Evolutionary conservation across 768 basidiomycete species (phyloP), one percentile per base, ranked within the genome.

Genomic region (Pilatotrama ljubarskyi): DNA sequence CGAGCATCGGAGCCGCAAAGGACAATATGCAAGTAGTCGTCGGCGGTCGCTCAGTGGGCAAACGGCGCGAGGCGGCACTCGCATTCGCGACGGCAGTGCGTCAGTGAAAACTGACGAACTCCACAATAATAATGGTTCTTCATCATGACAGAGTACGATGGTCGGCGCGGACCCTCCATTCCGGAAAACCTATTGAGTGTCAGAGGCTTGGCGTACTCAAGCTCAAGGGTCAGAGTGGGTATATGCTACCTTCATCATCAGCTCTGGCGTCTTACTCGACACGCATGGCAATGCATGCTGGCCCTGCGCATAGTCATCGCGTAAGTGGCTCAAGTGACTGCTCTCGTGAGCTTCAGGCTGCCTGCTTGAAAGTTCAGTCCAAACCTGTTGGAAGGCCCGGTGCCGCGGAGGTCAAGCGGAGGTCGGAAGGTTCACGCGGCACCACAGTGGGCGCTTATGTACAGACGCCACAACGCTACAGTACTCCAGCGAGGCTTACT

Each of bases 61-160:
- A 18, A 14, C 55, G 55, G 55, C 55, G 46, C 46, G 25, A 17
- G 40, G 47, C 47, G 55, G 47, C 47, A 49, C 22, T 22, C 43
- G 55, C 55, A 55, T 17, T 6, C 1, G 36, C n/a, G 37, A 32
- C 47, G 47, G 47, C 47, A 32, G n/a, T 10, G 14, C 25, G 22
- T 32, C 15, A 37, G 22, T 43, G 18, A 49, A 40, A 42, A 41
- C 17, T 32, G 24, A 48, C 9, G 2, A 17, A 17, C 55, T 25
- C 53, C 42, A 53, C n/a, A n/a, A 51, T 10, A 29, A 53, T 18
- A n/a, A 51, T 10, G 29, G 10, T 4, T 32, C 29, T 32, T 32
- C 29, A 13, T n/a, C 46, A 15, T 22, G 24, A 29, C 15, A 29
- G 10, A 49, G 29, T 49, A 49, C 48, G 48, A 35, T 9, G 48